Evolutionary conservation across 1,139 yeast species (phyloP), one percentile per base, ranked within the genome.

Genomic region (Diutina pseudorugosa): DNA sequence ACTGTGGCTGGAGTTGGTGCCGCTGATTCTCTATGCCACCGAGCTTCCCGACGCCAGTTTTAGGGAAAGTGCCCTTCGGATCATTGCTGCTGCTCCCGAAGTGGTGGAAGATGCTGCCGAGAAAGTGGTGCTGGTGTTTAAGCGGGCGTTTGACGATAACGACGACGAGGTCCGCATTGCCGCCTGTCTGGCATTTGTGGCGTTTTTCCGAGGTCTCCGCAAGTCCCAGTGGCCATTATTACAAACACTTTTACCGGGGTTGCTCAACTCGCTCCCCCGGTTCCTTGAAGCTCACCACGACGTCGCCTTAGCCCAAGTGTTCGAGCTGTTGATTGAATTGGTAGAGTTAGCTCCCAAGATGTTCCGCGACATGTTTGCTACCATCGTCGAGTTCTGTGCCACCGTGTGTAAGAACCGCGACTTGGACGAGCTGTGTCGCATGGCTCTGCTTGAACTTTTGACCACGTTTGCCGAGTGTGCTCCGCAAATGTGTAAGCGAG

Each of bases 321-420:
- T 93, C 58, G 96, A 89, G 66, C 78, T 91, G 11, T 75, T 93
- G 60, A 89, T 91, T 55, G 98, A 93, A 61, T 76, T 93, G 56
- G 96, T 91, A 9, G 94, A 86, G 59, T 72, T 91, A 57, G 98
- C 98, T 11, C 98, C 98, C 52, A 93, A 91, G 64, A 80, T 93
- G 82, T 93, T 93, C 71, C 82, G 80, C 62, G 89, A 88, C 51
- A 87, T 91, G 87, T 91, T 93, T 66, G 83, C 86, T 51, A 84
- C 89, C 25, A 83, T 93, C 51, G 80, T 91, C 53, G 88, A 87
- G 56, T 93, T 93, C 63, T 83, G 95, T 61, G 77, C 90, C 16
- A 80, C 83, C 30, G 93, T 93, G 36, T 79, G 91, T 52, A 87
- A 87, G 63, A 84, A 89, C 67, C 81, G 78, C 61, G 94, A 87